phyloP scores from a whole-genome alignment of 805 yeast species.

The Yarrowia keelungensis region DNA sequence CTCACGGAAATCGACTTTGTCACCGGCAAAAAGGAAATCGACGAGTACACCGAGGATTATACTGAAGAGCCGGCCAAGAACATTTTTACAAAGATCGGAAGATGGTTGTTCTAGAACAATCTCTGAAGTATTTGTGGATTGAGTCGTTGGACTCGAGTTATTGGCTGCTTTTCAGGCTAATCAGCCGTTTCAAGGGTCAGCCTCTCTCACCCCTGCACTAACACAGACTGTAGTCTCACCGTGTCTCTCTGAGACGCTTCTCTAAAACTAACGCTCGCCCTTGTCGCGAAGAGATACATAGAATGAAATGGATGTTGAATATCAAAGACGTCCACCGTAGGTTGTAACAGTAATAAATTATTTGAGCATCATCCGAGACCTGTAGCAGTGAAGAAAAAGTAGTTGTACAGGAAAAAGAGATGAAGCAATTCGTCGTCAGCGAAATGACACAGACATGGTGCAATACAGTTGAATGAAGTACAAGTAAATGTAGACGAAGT shows the following conservation, averaged over 20 bases:
- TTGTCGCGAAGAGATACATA: conserved; percentile 23
- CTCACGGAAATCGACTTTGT: conserved; percentile 61
- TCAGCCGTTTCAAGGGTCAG: too few relatives aligned
- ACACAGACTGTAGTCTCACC: conserved; percentile 22
- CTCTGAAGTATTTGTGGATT: too few relatives aligned
- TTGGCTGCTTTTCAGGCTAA: too few relatives aligned
- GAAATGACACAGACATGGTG: too few relatives aligned
- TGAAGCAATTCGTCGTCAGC: too few relatives aligned
- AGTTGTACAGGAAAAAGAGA: too few relatives aligned
- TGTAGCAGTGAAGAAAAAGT: too few relatives aligned
- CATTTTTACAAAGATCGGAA: background rate
- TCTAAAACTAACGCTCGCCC: conserved; percentile 21
- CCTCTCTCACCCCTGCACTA: background rate
- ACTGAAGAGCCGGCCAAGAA: conserved; percentile 13
- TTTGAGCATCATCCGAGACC: too few relatives aligned
- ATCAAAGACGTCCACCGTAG: conserved; percentile 11
- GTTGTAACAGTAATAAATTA: background rate
- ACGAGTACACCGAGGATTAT: conserved; percentile 57
- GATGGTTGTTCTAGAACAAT: conserved; percentile 11
- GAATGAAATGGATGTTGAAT: conserved; percentile 14
- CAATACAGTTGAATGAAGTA: too few relatives aligned
- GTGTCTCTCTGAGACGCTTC: background rate
- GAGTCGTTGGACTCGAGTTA: too few relatives aligned
- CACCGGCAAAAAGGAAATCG: conserved; percentile 63
- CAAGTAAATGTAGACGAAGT: too few relatives aligned